Evolutionary conservation across 1,139 yeast species (phyloP).

Genomic region (Geotrichum phurueaensis): DNA sequence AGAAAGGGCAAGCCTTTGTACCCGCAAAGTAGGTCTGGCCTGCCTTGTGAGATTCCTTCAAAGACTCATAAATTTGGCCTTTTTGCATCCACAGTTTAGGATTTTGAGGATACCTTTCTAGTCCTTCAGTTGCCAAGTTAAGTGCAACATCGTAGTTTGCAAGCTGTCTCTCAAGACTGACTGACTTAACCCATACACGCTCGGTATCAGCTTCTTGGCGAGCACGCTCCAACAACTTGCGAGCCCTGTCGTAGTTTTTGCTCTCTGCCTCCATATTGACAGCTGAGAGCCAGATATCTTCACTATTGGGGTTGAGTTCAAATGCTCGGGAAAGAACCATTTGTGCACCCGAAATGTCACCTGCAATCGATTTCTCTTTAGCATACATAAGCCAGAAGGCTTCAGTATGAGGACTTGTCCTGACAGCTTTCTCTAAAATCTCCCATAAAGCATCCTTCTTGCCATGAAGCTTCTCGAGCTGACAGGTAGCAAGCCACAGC

Average conservation of each 20-base stretch:
- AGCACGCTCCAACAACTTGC: conserved; percentile 42
- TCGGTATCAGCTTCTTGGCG: conserved; percentile 36
- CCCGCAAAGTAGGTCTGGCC: conserved; percentile 48
- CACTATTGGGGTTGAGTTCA: conserved; percentile 41
- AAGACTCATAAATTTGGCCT: conserved; percentile 46
- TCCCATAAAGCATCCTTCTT: conserved; percentile 38
- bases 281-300: conserved; percentile 64
- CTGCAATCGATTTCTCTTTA: conserved; percentile 54
- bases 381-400: conserved; percentile 64
- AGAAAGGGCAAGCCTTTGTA: conserved; percentile 43
- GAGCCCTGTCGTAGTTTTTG: conserved; percentile 40
- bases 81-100: conserved; percentile 53
- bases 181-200: conserved; percentile 59
- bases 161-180: conserved; percentile 48
- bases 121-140: conserved; percentile 41
- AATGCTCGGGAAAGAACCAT: conserved; percentile 47
- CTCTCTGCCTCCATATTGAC: conserved; percentile 54
- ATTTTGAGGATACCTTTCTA: conserved; percentile 43
- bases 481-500: conserved; percentile 53
- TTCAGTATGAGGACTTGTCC: conserved; percentile 45
- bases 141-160: conserved; percentile 38
- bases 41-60: conserved; percentile 39
- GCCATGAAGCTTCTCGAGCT: conserved; percentile 41
- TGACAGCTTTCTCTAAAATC: conserved; percentile 49
- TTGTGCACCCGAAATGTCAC: conserved; percentile 50